phyloP scores from a whole-genome alignment of 306 rosid genomes.

The Prunus padus region DNA sequence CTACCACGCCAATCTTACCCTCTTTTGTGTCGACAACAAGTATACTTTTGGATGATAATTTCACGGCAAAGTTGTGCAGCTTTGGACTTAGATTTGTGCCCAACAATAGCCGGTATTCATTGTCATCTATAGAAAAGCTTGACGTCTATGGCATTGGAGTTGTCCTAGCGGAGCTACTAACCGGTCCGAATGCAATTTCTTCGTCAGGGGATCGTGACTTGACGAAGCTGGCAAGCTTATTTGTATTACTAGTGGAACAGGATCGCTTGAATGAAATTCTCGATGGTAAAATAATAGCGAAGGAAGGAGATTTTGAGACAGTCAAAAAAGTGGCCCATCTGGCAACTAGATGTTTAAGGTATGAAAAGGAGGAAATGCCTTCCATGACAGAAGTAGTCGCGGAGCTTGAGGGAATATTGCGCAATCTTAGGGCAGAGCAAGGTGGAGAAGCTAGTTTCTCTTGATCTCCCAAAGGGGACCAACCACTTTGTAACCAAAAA shows the following conservation, averaged over 20 bases:
- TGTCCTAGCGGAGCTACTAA: constrained; percentile 23
- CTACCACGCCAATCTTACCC: neutral
- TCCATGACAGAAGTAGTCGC: neutral
- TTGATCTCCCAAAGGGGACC: too few relatives aligned
- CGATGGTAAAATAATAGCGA: neutral
- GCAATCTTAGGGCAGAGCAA: too few relatives aligned
- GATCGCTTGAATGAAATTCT: neutral
- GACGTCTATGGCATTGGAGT: constrained; percentile 27
- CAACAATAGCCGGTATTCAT: neutral
- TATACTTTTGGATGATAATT: neutral
- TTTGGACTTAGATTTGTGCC: neutral
- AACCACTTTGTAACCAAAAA: too few relatives aligned
- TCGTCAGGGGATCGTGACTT: neutral
- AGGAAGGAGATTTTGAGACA: neutral
- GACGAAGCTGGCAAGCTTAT: neutral
- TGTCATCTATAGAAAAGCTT: neutral
- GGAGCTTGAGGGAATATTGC: neutral
- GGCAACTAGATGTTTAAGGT: neutral
- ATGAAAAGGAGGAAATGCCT: neutral
- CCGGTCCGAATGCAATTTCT: neutral
- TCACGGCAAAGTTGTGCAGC: neutral
- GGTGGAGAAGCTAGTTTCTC: too few relatives aligned
- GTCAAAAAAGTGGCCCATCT: neutral
- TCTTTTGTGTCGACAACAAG: neutral
- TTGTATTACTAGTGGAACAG: neutral